Evolutionary conservation across 192 early-diverging fungal genomes (phyloP).

Genomic region (Rhizophagus sp.): DNA sequence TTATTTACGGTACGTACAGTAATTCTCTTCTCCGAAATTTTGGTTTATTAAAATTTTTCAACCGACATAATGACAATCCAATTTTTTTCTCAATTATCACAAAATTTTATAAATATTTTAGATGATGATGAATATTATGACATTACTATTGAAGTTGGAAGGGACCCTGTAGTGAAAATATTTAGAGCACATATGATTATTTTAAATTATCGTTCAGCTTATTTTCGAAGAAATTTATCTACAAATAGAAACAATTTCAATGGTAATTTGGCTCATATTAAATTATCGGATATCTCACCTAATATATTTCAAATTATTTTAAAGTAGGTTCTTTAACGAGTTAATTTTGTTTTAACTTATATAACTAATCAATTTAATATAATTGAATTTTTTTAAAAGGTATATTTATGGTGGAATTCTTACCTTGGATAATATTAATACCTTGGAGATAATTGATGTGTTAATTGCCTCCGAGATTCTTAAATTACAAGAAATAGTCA

Average conservation of each 20-base stretch:
- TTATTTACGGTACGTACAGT: too few relatives aligned
- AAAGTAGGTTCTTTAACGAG: too few relatives aligned
- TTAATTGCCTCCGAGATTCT: background rate
- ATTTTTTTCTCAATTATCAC: conserved; percentile 4
- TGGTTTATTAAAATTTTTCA: too few relatives aligned
- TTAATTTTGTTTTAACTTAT: too few relatives aligned
- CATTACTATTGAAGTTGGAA: conserved; percentile 15
- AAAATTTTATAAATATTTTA: background rate
- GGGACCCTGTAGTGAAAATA: background rate
- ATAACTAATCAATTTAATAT: too few relatives aligned
- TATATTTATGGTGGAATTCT: too few relatives aligned
- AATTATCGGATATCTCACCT: background rate
- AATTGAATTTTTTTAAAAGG: too few relatives aligned
- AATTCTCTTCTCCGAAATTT: too few relatives aligned
- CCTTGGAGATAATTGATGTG: background rate
- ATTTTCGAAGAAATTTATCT: background rate
- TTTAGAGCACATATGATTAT: conserved; percentile 14
- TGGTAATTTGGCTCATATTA: too few relatives aligned
- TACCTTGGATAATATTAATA: too few relatives aligned
- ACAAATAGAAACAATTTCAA: background rate
- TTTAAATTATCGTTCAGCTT: background rate
- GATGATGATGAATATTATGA: conserved; percentile 15
- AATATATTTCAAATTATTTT: background rate
- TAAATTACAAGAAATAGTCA: background rate
- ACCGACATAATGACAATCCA: background rate